These are phyloP conservation scores for Trametes sp. DNA, from an alignment of 1,284 basidiomycete genomes.

Conservation along the genomic window DNA sequence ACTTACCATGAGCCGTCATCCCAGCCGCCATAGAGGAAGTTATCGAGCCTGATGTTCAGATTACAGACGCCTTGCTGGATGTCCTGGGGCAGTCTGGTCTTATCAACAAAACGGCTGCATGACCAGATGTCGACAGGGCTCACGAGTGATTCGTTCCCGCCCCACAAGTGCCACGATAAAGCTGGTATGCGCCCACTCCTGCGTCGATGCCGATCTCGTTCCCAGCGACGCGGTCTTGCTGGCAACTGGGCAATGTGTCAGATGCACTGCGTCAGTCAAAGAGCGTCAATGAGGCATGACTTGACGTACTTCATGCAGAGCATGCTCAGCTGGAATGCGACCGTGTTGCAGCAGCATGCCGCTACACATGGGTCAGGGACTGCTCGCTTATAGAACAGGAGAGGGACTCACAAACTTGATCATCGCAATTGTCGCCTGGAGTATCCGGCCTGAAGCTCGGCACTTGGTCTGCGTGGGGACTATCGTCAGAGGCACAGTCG, in stretches of 20 bases:
- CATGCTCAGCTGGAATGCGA: conserved; percentile 34
- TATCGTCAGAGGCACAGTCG: neutral
- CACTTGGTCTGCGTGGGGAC: conserved; percentile 3
- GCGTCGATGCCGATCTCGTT: conserved; percentile 24
- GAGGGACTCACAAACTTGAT: conserved; percentile 26
- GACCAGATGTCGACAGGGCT: neutral
- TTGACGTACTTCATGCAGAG: conserved; percentile 34
- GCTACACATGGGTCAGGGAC: conserved; percentile 8
- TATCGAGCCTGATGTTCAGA: conserved; percentile 24
- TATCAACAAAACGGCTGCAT: neutral
- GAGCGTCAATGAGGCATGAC: neutral
- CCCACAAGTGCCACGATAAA: conserved; percentile 15
- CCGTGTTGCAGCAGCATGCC: conserved; percentile 32
- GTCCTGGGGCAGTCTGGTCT: conserved; percentile 17
- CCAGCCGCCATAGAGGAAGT: conserved; percentile 31
- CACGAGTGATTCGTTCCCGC: conserved; percentile 16
- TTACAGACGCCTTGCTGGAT: conserved; percentile 28
- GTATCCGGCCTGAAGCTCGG: conserved; percentile 19
- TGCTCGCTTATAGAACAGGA: too few relatives aligned
- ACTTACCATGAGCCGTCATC: conserved; percentile 29
- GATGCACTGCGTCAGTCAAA: neutral
- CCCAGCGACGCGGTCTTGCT: conserved; percentile 14
- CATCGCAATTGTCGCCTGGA: conserved; percentile 31
- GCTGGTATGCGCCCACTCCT: conserved; percentile 14
- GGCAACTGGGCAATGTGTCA: conserved; percentile 21